phyloP scores from a whole-genome alignment of 192 early-diverging fungal genomes.

The Coemansia sp. region DNA sequence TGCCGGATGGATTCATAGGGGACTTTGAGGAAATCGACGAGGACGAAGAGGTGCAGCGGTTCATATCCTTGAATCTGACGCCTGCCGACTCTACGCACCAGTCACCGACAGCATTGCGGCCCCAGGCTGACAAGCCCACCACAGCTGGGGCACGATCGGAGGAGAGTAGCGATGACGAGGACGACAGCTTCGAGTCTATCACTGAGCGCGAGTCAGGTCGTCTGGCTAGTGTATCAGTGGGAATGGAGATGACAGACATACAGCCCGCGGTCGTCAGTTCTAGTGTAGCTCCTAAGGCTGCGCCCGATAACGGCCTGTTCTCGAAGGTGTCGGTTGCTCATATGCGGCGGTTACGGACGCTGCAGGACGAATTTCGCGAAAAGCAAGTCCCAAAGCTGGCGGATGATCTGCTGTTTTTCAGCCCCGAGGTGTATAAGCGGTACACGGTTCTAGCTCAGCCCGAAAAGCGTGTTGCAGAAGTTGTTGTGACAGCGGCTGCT shows the following conservation, averaged over 20 bases:
- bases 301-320: neutral
- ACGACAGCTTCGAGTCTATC: conserved; percentile 37
- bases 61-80: conserved; percentile 47
- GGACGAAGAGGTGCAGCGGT: conserved; percentile 45
- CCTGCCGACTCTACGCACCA: conserved; percentile 26
- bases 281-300: neutral
- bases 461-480: neutral
- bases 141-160: neutral
- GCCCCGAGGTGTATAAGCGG: conserved; percentile 24
- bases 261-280: neutral
- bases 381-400: conserved; percentile 14
- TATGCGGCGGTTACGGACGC: conserved; percentile 5
- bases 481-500: neutral
- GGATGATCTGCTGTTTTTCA: conserved; percentile 20
- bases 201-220: conserved; percentile 4
- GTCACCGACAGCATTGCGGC: conserved; percentile 18
- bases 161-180: conserved; percentile 26
- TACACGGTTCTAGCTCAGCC: conserved; percentile 20
- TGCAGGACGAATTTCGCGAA: conserved; percentile 29
- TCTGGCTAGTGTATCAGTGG: neutral
- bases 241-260: neutral
- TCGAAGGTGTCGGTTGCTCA: neutral
- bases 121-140: neutral
- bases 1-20: conserved; percentile 23
- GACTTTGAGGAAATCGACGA: conserved; percentile 52